Evolutionary conservation across 305 asterid species (phyloP), one percentile per base, ranked within the genome.

Genomic region (Fraxinus dipetala): DNA sequence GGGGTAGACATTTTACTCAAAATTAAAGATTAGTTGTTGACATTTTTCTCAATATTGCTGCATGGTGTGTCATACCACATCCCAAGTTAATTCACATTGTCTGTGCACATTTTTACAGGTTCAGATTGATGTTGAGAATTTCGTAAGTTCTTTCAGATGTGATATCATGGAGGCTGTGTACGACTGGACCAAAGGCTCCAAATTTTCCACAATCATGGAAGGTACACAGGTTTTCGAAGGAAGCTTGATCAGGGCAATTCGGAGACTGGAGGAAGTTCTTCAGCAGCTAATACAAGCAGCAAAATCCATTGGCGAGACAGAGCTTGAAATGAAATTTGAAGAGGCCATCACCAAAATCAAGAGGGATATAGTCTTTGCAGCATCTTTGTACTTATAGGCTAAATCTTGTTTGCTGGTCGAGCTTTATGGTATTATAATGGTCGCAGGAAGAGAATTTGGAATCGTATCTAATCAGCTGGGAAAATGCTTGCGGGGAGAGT

Each of bases 301-400:
- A 75, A 90, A 90, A 88, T 92, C 97, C 72, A 86, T 95, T 54
- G 99, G 99, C 7, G 99, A 95, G 85, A 87, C 91, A 5, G 93
- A 92, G 79, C 99, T 93, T 11, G 96, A 94, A 88, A 86, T 80
- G 11, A 95, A 95, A 89, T 95, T 94, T 84, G 97, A 95, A 88
- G 97, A 95, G 26, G 99, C 98, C 22, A 97, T 94, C 51, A 70
- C 89, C 87, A 94, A 87, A 90, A 95, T 95, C 90, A 95, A 95
- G 92, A 94, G 99, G 84, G 99, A 95, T 83, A 95, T 95, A n/a
- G 98, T 95, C 83, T 95, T 94, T 89, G 99, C 99, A 11, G 99
- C 99, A 72, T 95, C 99, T 35, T 91, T 95, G 61, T 95, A 95
- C 87, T 73, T 95, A 77, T 95, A 93, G 89, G 72, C 70, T 73